A percentile compares a stretch with the other conserved stretches of the same genome.
These are phyloP conservation scores for Panaeolus cyanescens DNA, from an alignment of 768 basidiomycete genomes.

Conservation along the genomic window DNA sequence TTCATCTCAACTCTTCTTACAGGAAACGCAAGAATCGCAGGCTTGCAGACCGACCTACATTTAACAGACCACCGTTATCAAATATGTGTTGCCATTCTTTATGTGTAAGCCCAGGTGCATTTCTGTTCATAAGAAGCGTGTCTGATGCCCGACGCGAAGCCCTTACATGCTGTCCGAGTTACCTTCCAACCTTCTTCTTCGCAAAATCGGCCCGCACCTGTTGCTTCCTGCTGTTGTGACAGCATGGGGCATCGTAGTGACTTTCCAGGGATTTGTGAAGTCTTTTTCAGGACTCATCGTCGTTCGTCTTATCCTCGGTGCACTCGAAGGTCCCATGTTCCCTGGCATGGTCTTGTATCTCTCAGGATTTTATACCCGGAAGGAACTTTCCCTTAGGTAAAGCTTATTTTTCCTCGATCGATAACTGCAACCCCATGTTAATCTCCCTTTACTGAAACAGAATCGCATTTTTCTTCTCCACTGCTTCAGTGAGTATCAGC, in stretches of 20 bases:
- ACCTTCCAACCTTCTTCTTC: conserved; percentile 54
- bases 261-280: conserved; percentile 56
- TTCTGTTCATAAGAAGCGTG: conserved; percentile 38
- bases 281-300: conserved; percentile 41
- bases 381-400: conserved; percentile 45
- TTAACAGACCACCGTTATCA: conserved; percentile 34
- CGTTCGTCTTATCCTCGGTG: conserved; percentile 47
- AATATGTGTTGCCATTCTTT: conserved; percentile 20
- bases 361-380: conserved; percentile 52
- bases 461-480: conserved; percentile 33
- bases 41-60: conserved; percentile 50
- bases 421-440: background rate
- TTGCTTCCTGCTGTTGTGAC: conserved; percentile 58
- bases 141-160: background rate
- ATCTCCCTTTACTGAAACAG: conserved; percentile 17
- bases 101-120: conserved; percentile 41
- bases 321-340: conserved; percentile 45
- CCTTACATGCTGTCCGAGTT: conserved; percentile 58
- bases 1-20: background rate
- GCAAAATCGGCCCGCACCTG: conserved; percentile 52
- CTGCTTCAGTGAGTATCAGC: conserved; percentile 24
- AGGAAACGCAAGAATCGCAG: conserved; percentile 59
- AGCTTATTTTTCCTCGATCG: background rate
- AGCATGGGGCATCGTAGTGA: conserved; percentile 62
- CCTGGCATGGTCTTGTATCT: conserved; percentile 56